These are phyloP conservation scores for Penicillium vulpinum DNA, from an alignment of 2,329 filamentous ascomycete genomes.

Conservation along the genomic window DNA sequence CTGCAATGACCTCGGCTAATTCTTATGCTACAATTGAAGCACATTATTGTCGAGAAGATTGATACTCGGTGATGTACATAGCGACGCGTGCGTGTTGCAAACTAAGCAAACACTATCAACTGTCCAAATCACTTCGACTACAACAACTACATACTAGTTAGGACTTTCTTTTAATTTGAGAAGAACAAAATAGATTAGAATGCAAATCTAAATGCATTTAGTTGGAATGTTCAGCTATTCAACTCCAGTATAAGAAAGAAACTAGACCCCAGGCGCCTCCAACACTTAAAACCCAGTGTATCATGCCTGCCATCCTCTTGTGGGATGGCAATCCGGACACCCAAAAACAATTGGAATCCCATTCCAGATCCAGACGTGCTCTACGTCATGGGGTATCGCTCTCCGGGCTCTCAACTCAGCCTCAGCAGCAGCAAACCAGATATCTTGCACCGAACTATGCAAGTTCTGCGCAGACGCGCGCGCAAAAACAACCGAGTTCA, in stretches of 20 bases:
- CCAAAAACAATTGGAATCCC: slow-evolving; percentile 39
- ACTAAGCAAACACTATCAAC: slow-evolving; percentile 20
- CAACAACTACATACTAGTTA: too few relatives aligned
- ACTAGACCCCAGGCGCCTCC: slow-evolving; percentile 11
- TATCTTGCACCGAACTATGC: slow-evolving; percentile 37
- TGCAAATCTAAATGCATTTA: slow-evolving; percentile 1
- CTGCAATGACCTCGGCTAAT: not conserved
- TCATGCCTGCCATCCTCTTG: slow-evolving; percentile 36
- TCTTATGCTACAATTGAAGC: not conserved
- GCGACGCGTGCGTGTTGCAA: slow-evolving; percentile 22
- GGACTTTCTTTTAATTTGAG: not conserved
- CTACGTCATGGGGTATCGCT: slow-evolving; percentile 35
- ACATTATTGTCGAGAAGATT: not conserved
- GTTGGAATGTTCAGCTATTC: not conserved
- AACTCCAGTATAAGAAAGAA: slow-evolving; percentile 9
- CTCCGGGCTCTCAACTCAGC: slow-evolving; percentile 32
- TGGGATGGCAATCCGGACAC: slow-evolving; percentile 35
- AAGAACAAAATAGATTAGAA: not conserved
- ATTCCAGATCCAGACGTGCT: slow-evolving; percentile 36
- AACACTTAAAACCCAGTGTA: slow-evolving; percentile 15
- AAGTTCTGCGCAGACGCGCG: slow-evolving; percentile 29
- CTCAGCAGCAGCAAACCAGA: slow-evolving; percentile 43
- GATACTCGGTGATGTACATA: slow-evolving; percentile 7
- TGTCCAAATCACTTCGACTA: not conserved
- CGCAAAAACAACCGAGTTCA: slow-evolving; percentile 41